Evolutionary conservation across 495 filamentous ascomycete species (phyloP), one percentile per base, ranked within the genome.

Genomic region (Astrothelium macrocarpum): DNA sequence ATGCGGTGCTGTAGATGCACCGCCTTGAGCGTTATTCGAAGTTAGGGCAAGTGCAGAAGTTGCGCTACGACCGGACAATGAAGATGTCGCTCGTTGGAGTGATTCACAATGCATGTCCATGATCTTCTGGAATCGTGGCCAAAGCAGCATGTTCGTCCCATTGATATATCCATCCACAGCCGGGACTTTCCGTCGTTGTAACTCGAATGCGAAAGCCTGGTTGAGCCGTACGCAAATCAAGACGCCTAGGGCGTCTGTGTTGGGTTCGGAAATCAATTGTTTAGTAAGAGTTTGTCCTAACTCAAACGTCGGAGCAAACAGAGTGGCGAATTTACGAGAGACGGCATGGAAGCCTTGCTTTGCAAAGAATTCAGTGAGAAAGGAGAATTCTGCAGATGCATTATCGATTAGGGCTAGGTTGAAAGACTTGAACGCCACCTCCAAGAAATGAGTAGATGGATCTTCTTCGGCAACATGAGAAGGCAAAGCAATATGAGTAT

Each of bases 341-440:
- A 88, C 84, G n/a, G 77, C 72, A 32, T 83, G 72, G 67, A 80
- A 84, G 25, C 79, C 79, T 46, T 73, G 73, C 1, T 82, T 73
- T 12, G 85, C 81, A 81, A 98, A 96, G 78, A 96, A 96, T 29
- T 88, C 79, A 1, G 90, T 88, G 58, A 97, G 82, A 70, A 98
- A 97, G 10, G 89, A 87, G 74, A 97, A 97, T 73, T 98, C 94
- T 25, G 91, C 85, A n/a, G 90, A 89, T 1, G 89, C 86, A 71
- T 98, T 98, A 77, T 97, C 94, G 64, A 96, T 80, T 25, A 98
- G 79, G 1, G 94, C 94, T 32, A 94, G 84, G 70, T 96, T 96
- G 80, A 96, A 97, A 70, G 94, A 89, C 31, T 88, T 85, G 75
- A 98, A 98, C 16, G 90, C 88, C 0, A 85, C 78, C 75, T 98